Evolutionary conservation across 1,139 yeast species (phyloP), one percentile per base, ranked within the genome.

Genomic region (Trichomonascaceae sp.): DNA sequence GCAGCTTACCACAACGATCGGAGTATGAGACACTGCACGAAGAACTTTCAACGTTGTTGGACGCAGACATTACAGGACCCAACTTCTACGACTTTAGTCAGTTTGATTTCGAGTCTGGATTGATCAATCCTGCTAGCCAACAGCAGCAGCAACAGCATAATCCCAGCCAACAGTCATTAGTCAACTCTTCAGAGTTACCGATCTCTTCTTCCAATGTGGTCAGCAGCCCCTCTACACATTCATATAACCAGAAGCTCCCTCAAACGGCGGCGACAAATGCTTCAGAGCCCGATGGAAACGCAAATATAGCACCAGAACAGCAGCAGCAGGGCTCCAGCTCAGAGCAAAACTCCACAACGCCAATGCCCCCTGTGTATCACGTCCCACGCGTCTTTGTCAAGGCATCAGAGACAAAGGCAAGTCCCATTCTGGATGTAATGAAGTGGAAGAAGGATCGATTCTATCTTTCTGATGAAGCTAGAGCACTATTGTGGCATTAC

Each of bases 401-500:
- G 9, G 23, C 6, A 6, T 8, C 23, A 11, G 9, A 20, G 23
- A 6, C 23, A 11, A 11, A 20, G 23, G 9, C 23, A 11, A 8
- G 9, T 11, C 23, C 23, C 6, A 6, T 20, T 6, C 23, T 20
- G 9, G 23, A 20, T 8, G 23, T 11, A 6, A 20, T 20, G 11
- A n/a, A n/a, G n/a, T n/a, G n/a, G n/a, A n/a, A n/a, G n/a, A n/a
- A n/a, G n/a, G n/a, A n/a, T n/a, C n/a, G n/a, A n/a, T n/a, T n/a
- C n/a, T 20, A 20, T 20, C 84, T 46, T 48, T 28, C 44, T 8
- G 48, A 13, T 48, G 53, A 52, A 32, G 49, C 58, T 2, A 40
- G 93, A 34, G 79, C 76, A 50, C 59, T 84, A 30, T 59, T 84
- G 29, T 75, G 75, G 42, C 75, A 84, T 50, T 84, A 82, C 52